Evolutionary conservation across 768 basidiomycete species (phyloP).

Genomic region (Hygrocybe coccinea): DNA sequence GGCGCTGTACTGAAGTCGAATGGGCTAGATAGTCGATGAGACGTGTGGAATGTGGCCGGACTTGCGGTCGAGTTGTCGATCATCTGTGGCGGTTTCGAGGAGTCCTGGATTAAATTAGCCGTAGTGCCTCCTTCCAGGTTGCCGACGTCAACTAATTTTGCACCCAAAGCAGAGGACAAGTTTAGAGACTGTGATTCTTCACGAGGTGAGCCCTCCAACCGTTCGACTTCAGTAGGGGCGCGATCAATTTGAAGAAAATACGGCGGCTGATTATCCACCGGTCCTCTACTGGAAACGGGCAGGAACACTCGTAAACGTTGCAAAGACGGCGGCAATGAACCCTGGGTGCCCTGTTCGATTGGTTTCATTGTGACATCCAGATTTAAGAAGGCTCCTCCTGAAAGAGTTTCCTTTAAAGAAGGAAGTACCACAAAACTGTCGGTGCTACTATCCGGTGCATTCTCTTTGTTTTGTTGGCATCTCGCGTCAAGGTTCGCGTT

Average conservation of each 20-base stretch:
- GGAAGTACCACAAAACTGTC: background rate
- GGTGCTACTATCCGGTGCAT: background rate
- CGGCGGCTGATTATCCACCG: background rate
- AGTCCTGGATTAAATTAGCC: background rate
- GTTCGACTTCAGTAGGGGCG: background rate
- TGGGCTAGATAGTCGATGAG: too few species aligned
- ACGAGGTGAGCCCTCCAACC: background rate
- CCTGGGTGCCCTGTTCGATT: background rate
- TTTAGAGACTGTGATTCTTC: too few species aligned
- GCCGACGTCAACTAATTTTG: too few species aligned
- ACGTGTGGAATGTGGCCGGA: too few species aligned
- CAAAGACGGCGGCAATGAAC: constrained; percentile 1
- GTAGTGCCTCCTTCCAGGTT: too few species aligned
- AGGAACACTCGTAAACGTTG: constrained; percentile 1
- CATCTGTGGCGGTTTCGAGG: background rate
- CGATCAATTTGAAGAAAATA: constrained; percentile 10
- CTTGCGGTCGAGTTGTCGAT: background rate
- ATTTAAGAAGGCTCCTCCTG: background rate
- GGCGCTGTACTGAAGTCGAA: too few species aligned
- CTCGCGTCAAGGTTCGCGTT: background rate
- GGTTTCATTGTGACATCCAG: background rate
- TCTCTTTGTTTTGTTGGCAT: background rate
- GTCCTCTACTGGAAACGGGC: background rate
- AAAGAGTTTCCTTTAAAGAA: constrained; percentile 3
- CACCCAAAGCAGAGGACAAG: too few species aligned